A percentile compares a stretch with the other conserved stretches of the same genome.
Evolutionary conservation across 768 basidiomycete species (phyloP).

Genomic region (Rhodotorula toruloides): DNA sequence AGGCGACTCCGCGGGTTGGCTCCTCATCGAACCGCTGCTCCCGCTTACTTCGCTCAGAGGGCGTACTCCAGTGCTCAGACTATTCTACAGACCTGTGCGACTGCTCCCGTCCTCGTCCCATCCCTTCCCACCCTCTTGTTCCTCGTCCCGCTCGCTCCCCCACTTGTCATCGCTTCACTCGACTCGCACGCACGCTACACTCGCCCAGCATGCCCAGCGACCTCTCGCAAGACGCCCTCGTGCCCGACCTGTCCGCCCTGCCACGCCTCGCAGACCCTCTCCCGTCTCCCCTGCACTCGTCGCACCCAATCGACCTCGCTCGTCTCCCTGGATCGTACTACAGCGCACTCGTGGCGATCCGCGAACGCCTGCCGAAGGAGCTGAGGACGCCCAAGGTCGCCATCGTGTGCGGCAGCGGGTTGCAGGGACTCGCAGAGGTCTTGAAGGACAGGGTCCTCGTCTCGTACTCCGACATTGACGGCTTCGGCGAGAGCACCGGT

Average conservation of each 20-base stretch:
- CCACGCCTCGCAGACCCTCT: conserved; percentile 11
- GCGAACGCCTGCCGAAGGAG: conserved; percentile 34
- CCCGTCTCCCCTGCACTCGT: conserved; percentile 9
- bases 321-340: neutral
- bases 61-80: too few species aligned
- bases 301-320: neutral
- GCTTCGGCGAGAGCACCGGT: conserved; percentile 76
- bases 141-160: too few species aligned
- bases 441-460: conserved; percentile 48
- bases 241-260: conserved; percentile 12
- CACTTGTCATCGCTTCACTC: too few species aligned
- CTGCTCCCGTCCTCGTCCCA: too few species aligned
- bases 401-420: conserved; percentile 80
- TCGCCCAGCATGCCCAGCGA: neutral
- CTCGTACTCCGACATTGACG: conserved; percentile 63
- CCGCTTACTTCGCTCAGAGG: too few species aligned
- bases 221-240: neutral
- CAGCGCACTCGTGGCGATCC: conserved; percentile 18
- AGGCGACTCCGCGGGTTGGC: too few species aligned
- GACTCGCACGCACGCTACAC: neutral
- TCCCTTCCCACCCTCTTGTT: too few species aligned
- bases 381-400: conserved; percentile 63
- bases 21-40: too few species aligned
- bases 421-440: conserved; percentile 64
- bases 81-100: too few species aligned